phyloP scores from a whole-genome alignment of 1,284 basidiomycete genomes.

The Ceratobasidium sp. region DNA sequence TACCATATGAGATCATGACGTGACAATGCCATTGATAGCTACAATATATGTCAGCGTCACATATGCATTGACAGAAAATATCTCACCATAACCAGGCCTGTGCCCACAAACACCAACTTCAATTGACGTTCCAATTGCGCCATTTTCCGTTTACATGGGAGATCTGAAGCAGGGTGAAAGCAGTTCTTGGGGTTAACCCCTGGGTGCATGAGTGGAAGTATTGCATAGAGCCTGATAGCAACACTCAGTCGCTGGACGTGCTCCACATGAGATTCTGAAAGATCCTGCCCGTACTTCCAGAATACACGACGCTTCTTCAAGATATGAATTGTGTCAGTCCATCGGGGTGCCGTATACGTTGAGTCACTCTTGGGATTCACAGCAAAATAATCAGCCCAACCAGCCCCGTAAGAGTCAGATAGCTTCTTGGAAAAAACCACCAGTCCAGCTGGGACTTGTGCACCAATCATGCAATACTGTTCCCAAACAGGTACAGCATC shows the following conservation, averaged over 20 bases:
- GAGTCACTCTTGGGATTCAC: neutral
- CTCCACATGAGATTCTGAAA: neutral
- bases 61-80: neutral
- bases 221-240: neutral
- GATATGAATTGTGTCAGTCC: neutral
- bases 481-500: neutral
- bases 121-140: neutral
- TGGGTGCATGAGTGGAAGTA: neutral
- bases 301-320: neutral
- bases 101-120: neutral
- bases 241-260: neutral
- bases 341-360: neutral
- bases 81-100: neutral
- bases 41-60: neutral
- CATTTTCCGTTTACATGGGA: neutral
- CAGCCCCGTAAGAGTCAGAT: neutral
- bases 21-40: neutral
- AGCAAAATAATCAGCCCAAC: neutral
- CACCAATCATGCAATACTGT: neutral
- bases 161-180: neutral
- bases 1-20: neutral
- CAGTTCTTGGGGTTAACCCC: neutral
- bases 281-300: neutral
- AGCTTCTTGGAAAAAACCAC: neutral
- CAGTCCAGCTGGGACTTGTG: neutral